Percentiles rank a stretch among this genome's conserved stretches.
These are phyloP conservation scores for Flaveria linearis DNA, from an alignment of 129 eudicot species.

Conservation along the genomic window DNA sequence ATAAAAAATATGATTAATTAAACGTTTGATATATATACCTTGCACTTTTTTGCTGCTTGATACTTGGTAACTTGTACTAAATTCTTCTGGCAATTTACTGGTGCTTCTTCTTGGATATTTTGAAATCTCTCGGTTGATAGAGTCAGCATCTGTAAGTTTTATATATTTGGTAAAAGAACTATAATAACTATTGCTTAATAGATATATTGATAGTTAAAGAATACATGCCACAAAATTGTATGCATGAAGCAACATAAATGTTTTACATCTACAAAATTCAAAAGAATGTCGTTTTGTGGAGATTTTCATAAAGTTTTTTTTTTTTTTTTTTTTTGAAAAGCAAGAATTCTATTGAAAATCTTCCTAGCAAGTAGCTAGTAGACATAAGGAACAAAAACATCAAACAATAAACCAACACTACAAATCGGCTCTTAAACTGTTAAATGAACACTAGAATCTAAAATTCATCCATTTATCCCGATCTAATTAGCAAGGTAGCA, in stretches of 20 bases:
- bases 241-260: background rate
- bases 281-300: background rate
- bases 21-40: constrained; percentile 45
- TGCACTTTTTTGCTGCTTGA: constrained; percentile 89
- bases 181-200: background rate
- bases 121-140: constrained; percentile 72
- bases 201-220: no score
- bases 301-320: background rate
- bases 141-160: constrained; percentile 72
- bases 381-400: no score
- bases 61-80: constrained; percentile 87
- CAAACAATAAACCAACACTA: no score
- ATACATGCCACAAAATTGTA: background rate
- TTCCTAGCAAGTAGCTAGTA: no score
- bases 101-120: constrained; percentile 76
- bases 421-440: no score
- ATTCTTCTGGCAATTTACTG: constrained; percentile 59
- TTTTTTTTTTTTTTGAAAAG: no score
- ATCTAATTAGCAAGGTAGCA: background rate
- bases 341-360: no score
- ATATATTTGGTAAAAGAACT: background rate
- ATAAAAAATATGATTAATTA: no score
- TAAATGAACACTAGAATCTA: no score
- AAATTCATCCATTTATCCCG: no score
- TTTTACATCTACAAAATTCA: background rate